Percentiles rank a stretch among this genome's conserved stretches.
phyloP scores from a whole-genome alignment of 768 basidiomycete species.

The Naganishia randhawae region DNA sequence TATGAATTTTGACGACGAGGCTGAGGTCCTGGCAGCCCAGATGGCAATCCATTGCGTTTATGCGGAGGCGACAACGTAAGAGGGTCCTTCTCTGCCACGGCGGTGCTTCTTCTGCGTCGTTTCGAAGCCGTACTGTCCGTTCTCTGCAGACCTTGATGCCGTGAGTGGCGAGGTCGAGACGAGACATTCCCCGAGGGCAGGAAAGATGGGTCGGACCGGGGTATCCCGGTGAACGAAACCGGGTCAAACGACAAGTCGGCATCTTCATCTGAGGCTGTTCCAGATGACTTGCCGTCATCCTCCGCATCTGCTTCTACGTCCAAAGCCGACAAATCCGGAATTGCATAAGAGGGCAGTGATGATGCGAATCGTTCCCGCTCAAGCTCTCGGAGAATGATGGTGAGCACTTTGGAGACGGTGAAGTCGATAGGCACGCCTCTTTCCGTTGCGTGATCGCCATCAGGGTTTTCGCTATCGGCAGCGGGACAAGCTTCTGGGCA shows the following conservation, averaged over 20 bases:
- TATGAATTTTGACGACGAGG: conserved; percentile 4
- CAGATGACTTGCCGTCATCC: conserved; percentile 10
- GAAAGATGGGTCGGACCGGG: background rate
- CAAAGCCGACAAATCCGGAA: background rate
- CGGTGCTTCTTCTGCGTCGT: conserved; percentile 19
- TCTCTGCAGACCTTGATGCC: background rate
- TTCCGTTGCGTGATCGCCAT: background rate
- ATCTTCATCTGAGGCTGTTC: conserved; percentile 12
- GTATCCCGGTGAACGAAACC: background rate
- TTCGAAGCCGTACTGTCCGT: background rate
- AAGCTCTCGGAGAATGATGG: conserved; percentile 40
- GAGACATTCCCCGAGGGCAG: conserved; percentile 3
- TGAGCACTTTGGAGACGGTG: conserved; percentile 41
- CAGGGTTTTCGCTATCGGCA: background rate
- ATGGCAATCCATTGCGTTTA: conserved; percentile 3
- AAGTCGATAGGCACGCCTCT: conserved; percentile 36
- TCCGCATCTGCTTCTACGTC: conserved; percentile 22
- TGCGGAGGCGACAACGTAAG: conserved; percentile 11
- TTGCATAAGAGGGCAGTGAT: background rate
- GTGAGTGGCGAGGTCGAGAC: conserved; percentile 7
- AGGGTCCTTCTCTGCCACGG: background rate
- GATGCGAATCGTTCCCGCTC: background rate
- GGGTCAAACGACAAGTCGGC: conserved; percentile 17
- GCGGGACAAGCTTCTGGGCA: background rate
- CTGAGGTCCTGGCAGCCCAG: background rate